Percentiles rank a stretch among this genome's conserved stretches.
Evolutionary conservation across 164 flowering plant genomes (phyloP).

Genomic region (Sedum album): DNA sequence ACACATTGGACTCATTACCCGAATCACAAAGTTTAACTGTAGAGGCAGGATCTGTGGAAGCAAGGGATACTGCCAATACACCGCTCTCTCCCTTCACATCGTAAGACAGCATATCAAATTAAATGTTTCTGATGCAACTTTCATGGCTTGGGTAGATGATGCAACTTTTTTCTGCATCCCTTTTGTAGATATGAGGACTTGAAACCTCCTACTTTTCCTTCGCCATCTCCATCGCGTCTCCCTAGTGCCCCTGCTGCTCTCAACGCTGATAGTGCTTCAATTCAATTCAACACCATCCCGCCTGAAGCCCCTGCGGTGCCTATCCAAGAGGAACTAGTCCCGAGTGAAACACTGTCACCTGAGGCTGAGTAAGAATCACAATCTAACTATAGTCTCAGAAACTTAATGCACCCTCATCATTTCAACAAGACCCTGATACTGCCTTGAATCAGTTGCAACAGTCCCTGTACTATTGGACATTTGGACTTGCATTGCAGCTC

Average conservation of each 20-base stretch:
- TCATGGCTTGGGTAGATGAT: neutral
- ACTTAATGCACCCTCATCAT: neutral
- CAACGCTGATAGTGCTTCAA: neutral
- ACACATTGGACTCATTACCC: conserved; percentile 8
- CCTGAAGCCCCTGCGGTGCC: neutral
- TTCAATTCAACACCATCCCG: neutral
- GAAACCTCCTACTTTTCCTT: conserved; percentile 34
- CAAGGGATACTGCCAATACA: conserved; percentile 15
- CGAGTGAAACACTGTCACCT: neutral
- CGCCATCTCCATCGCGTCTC: neutral
- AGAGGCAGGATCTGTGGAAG: conserved; percentile 28
- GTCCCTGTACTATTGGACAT: neutral
- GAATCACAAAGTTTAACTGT: conserved; percentile 23
- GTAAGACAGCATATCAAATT: conserved; percentile 27
- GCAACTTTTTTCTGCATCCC: neutral
- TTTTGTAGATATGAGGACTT: conserved; percentile 32
- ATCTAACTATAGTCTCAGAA: neutral
- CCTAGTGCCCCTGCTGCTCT: neutral
- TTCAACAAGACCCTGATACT: neutral
- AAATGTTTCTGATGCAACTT: neutral
- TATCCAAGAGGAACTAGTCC: neutral
- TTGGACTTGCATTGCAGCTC: neutral
- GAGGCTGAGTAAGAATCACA: neutral
- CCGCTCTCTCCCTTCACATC: conserved; percentile 60
- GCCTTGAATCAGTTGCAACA: neutral